phyloP scores from a whole-genome alignment of 176 grass and related monocot genomes.

The Microstegium vimineum region DNA sequence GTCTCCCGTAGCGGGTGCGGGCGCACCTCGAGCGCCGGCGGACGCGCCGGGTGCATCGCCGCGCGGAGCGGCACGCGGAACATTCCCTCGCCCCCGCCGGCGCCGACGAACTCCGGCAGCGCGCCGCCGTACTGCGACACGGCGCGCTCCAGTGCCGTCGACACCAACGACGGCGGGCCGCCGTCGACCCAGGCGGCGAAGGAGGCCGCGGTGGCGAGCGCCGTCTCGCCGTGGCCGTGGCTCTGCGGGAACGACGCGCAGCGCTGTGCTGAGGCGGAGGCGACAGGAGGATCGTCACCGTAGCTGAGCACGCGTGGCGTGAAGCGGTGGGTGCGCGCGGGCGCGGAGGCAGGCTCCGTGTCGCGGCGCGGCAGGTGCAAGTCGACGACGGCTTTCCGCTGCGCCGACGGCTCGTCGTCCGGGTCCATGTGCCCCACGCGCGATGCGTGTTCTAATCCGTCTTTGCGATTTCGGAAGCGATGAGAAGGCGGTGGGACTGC shows the following conservation, averaged over 20 bases:
- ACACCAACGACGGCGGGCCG: background rate
- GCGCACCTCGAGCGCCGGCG: constrained; percentile 72
- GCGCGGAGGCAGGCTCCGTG: background rate
- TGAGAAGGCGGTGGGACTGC: background rate
- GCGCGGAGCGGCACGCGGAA: constrained; percentile 74
- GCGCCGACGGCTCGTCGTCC: constrained; percentile 2
- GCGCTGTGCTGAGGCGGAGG: background rate
- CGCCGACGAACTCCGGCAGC: constrained; percentile 67
- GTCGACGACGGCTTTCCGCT: constrained; percentile 33
- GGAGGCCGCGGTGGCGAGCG: background rate
- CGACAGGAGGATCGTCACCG: constrained; percentile 33
- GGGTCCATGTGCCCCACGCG: constrained; percentile 2
- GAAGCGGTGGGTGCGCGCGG: constrained; percentile 12
- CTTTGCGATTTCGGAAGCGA: background rate
- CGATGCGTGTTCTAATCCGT: background rate
- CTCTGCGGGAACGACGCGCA: constrained; percentile 7
- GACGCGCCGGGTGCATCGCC: constrained; percentile 63
- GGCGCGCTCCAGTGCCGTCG: constrained; percentile 41
- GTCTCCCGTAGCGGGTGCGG: constrained; percentile 83
- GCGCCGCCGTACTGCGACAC: constrained; percentile 29
- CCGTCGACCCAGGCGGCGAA: constrained; percentile 1
- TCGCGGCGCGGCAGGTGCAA: constrained; percentile 28
- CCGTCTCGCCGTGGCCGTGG: background rate
- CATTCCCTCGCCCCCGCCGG: constrained; percentile 56
- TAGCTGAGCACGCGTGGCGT: constrained; percentile 43